phyloP scores from a whole-genome alignment of 139 green algal species.

The Astrephomene gubernaculifera region DNA sequence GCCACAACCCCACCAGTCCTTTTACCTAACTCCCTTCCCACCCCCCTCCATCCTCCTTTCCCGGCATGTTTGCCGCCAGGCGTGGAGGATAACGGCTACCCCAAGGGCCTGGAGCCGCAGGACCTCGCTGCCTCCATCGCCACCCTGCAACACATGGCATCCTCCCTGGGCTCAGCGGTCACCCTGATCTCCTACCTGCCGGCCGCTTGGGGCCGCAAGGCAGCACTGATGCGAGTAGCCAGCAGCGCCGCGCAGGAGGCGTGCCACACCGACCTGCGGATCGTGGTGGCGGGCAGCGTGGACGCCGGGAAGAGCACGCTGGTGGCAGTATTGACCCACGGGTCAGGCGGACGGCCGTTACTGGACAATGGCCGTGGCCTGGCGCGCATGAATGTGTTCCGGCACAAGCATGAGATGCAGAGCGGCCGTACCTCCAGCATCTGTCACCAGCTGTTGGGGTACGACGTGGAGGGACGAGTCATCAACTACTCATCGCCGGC shows the following conservation, averaged over 20 bases:
- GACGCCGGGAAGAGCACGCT: conserved; percentile 88
- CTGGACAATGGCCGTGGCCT: conserved; percentile 85
- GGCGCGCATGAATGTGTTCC: conserved; percentile 81
- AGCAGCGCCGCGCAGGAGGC: conserved; percentile 56
- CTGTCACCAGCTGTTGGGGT: conserved; percentile 78
- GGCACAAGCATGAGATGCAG: conserved; percentile 92
- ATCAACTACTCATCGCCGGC: conserved; percentile 74
- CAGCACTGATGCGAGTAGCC: conserved; percentile 71
- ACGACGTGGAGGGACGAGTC: conserved; percentile 70
- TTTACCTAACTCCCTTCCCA: not conserved
- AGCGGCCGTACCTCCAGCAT: conserved; percentile 82
- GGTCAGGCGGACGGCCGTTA: conserved; percentile 68
- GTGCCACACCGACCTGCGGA: conserved; percentile 63
- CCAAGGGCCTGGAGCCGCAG: conserved; percentile 66
- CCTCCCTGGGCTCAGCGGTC: conserved; percentile 58
- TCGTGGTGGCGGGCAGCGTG: conserved; percentile 78
- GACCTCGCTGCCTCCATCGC: conserved; percentile 76
- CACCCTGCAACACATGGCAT: conserved; percentile 78
- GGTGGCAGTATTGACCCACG: conserved; percentile 83
- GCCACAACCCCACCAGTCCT: not conserved
- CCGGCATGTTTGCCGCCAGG: conserved; percentile 59
- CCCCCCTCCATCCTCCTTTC: not conserved
- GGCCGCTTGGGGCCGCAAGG: conserved; percentile 57
- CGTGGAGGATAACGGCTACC: conserved; percentile 90
- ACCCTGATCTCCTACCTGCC: conserved; percentile 56